Evolutionary conservation across 371 early-diverging fungal genomes (phyloP).

Genomic region (Thermomucor indicae-seudaticae): DNA sequence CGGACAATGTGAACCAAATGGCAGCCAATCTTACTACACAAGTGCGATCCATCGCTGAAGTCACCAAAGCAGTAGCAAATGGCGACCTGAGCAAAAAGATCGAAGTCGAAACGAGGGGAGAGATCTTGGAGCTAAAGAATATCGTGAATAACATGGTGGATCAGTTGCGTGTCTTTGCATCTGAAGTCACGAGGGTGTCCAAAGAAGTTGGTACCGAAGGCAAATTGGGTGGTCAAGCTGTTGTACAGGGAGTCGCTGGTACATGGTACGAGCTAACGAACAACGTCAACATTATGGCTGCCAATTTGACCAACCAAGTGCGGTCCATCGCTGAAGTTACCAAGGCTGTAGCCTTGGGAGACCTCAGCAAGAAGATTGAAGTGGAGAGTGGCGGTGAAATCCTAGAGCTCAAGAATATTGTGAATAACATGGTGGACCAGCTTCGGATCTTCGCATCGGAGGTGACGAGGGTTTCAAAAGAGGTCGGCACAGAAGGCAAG

Average conservation of each 20-base stretch:
- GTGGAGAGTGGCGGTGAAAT: conserved; percentile 31
- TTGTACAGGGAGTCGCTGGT: conserved; percentile 49
- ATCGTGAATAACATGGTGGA: conserved; percentile 64
- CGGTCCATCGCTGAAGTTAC: conserved; percentile 50
- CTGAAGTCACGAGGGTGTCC: conserved; percentile 52
- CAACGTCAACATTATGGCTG: conserved; percentile 43
- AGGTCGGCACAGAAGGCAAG: conserved; percentile 48
- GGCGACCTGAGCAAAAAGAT: conserved; percentile 46
- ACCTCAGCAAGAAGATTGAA: conserved; percentile 33
- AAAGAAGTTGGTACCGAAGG: conserved; percentile 53
- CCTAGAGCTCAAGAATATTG: conserved; percentile 25
- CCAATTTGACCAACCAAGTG: conserved; percentile 50
- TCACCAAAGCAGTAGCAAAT: conserved; percentile 53
- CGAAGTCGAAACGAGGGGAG: conserved; percentile 23
- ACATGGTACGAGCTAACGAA: conserved; percentile 59
- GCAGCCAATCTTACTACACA: conserved; percentile 54
- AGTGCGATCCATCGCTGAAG: conserved; percentile 48
- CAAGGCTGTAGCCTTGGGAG: conserved; percentile 51
- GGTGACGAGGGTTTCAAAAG: conserved; percentile 27
- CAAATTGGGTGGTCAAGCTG: conserved; percentile 51
- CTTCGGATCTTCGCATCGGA: conserved; percentile 31
- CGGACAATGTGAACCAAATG: conserved; percentile 57
- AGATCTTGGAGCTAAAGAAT: conserved; percentile 46
- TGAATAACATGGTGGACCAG: conserved; percentile 44
- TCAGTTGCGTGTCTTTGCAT: conserved; percentile 50